Evolutionary conservation across 106 monocot genomes (phyloP).

Genomic region (Apostasia shenzhenica): DNA sequence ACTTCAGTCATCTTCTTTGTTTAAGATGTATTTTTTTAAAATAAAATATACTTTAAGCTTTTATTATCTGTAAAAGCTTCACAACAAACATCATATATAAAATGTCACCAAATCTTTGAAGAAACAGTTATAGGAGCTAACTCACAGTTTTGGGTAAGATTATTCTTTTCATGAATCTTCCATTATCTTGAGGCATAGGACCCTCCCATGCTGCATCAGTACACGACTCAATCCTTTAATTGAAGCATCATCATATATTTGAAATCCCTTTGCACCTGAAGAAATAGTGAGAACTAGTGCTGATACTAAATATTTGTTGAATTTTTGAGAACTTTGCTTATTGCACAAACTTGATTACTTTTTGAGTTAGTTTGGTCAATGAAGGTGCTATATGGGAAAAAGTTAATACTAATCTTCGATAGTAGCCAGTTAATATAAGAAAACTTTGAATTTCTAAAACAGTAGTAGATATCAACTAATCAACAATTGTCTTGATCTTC

Average conservation of each 20-base stretch:
- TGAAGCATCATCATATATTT: neutral
- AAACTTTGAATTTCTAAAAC: conserved; percentile 1
- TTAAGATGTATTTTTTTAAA: neutral
- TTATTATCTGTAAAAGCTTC: neutral
- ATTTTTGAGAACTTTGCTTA: neutral
- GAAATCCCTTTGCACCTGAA: neutral
- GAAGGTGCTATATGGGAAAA: neutral
- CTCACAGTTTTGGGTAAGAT: neutral
- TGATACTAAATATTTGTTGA: neutral
- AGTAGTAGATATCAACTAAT: neutral
- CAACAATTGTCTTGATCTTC: neutral
- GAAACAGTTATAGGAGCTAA: neutral
- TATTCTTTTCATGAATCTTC: neutral
- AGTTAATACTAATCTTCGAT: neutral
- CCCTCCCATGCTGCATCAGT: neutral
- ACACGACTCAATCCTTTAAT: too few species aligned
- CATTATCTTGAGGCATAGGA: neutral
- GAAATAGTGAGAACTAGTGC: neutral
- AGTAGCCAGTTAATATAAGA: conserved; percentile 1
- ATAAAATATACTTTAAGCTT: neutral
- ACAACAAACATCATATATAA: neutral
- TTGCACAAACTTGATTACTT: neutral
- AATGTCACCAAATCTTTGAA: conserved; percentile 3
- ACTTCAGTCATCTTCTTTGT: neutral
- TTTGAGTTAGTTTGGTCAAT: neutral